A percentile compares a stretch with the other conserved stretches of the same genome.
Conservation (phyloP, 179 eudicot genomes). For the Dionaea muscipula region DNA sequence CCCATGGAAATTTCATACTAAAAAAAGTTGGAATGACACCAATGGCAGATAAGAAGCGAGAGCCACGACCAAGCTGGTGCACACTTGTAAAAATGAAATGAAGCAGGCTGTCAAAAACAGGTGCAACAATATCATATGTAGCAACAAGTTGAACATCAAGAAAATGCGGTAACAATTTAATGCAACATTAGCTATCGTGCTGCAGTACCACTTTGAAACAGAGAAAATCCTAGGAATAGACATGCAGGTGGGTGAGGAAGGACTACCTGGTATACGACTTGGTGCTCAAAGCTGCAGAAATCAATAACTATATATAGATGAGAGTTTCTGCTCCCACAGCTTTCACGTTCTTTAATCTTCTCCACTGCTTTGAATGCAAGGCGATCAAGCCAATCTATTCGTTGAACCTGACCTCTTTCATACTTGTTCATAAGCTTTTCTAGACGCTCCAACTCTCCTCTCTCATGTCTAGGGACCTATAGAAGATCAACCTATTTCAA, state of each 20-base stretch:
- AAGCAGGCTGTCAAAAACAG: too few relatives aligned
- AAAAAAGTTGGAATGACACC: too few relatives aligned
- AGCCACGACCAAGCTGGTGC: too few relatives aligned
- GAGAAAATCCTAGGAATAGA: background rate
- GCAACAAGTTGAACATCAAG: too few relatives aligned
- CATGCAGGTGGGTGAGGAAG: background rate
- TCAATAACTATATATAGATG: slow-evolving; percentile 71
- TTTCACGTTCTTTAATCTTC: slow-evolving; percentile 81
- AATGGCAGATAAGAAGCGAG: too few relatives aligned
- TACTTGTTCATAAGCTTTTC: slow-evolving; percentile 95
- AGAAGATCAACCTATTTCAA: slow-evolving; percentile 5
- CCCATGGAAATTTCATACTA: too few relatives aligned
- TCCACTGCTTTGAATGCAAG: slow-evolving; percentile 90
- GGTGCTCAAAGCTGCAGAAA: slow-evolving; percentile 92
- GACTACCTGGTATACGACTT: slow-evolving; percentile 85
- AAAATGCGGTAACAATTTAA: too few relatives aligned
- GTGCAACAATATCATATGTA: too few relatives aligned
- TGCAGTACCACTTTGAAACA: slow-evolving; percentile 1
- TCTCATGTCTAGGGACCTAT: slow-evolving; percentile 90
- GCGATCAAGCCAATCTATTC: slow-evolving; percentile 97
- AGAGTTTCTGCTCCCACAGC: slow-evolving; percentile 60
- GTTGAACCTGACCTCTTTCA: slow-evolving; percentile 92
- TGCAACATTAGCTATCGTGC: too few relatives aligned
- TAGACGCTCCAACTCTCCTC: slow-evolving; percentile 91
- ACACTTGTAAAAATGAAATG: too few relatives aligned